Conservation (phyloP, 2,329 filamentous ascomycete species). For the Fusarium euwallaceae region DNA sequence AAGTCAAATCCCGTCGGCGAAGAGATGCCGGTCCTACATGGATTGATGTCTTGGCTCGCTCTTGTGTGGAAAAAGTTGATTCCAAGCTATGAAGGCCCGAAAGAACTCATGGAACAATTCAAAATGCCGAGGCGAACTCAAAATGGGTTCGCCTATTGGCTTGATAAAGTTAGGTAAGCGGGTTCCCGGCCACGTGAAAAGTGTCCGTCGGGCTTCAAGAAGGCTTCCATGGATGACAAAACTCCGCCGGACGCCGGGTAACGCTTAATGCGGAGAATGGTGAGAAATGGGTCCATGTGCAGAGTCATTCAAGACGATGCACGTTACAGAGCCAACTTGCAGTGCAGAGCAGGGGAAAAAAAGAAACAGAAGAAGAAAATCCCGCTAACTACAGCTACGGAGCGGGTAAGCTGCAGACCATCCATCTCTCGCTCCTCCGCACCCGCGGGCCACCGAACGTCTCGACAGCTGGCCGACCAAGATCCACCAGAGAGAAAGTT, state of each 20-base stretch:
- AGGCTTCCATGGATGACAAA: not conserved
- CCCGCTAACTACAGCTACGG: not conserved
- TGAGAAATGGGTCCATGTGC: not conserved
- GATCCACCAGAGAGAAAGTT: not conserved
- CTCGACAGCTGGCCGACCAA: not conserved
- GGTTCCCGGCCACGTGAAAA: conserved; percentile 2
- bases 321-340: not conserved
- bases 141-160: not conserved
- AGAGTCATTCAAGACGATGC: not conserved
- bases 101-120: not conserved
- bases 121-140: not conserved
- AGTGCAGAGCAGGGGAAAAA: not conserved
- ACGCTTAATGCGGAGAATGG: conserved; percentile 2
- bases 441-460: conserved; percentile 18
- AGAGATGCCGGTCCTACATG: conserved; percentile 7
- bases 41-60: not conserved
- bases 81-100: not conserved
- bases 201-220: conserved; percentile 4
- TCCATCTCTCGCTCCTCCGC: not conserved
- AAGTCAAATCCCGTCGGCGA: conserved; percentile 17
- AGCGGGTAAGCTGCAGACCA: not conserved
- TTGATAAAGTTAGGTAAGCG: not conserved
- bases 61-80: not conserved
- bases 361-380: not conserved
- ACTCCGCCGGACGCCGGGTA: not conserved